Base-by-base conservation (phyloP, 2,329 filamentous ascomycete species). In the Colletotrichum karsti region DNA sequence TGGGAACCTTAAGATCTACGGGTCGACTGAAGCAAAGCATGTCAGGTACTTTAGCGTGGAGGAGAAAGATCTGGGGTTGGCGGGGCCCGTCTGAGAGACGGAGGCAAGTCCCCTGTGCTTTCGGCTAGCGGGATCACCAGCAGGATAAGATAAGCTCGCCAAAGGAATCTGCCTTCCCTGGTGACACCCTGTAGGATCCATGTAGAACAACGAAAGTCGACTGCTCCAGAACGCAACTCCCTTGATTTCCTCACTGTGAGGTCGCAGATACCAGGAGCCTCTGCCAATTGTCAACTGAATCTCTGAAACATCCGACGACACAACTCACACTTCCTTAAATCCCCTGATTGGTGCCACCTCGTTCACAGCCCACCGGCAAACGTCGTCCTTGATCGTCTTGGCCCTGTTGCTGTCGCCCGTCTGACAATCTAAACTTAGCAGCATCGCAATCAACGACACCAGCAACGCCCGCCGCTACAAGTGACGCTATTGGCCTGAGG, bases 221-320 rank as follows among this genome's bases (percentile, higher is more conserved):
- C 35, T 42, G 35, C 37, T 26, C 7, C 20, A 41, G 22, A 56
- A 26, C 39, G 18, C 39, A 7, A 54, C 54, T 44, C 61, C 35
- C 54, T 64, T 44, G 4, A 44, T 51, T 53, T 42, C 20, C 37
- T 59, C 48, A 44, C n/a, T n/a, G 35, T 48, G 35, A n/a, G 12
- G 33, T 63, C 50, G 18, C 33, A 26, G 22, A 63, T 13, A 50
- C 35, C 37, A 37, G 24, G 7, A 51, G 15, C 30, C 18, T 20
- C 20, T 13, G 30, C 20, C 26, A 33, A 41, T 30, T n/a, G 44
- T 22, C 20, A 54, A 61, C n/a, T 42, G 28, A 39, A 57, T 46
- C 51, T 33, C 59, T 63, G 51, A 67, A 67, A 67, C 58, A 50
- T 67, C 51, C 42, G 35, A 53, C 42, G 46, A 53, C 30, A 55